A percentile compares a stretch with the other conserved stretches of the same genome.
Evolutionary conservation across 345 rosid genomes (phyloP).

Genomic region (Hirschfeldia incana): DNA sequence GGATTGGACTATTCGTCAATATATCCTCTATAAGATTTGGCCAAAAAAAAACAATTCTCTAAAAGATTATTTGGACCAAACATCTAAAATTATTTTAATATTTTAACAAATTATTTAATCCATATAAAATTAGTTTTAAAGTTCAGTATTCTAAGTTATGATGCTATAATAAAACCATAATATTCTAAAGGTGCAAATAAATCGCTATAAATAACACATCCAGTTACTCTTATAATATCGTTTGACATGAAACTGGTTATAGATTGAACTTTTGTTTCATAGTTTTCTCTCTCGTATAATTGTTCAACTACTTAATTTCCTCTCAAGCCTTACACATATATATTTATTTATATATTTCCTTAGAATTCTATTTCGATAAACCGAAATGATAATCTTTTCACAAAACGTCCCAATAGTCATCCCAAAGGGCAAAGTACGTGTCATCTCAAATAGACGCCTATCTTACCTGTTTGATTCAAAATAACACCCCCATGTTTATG

Average conservation of each 20-base stretch:
- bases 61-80: background rate
- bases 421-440: slow-evolving; percentile 22
- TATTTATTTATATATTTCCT: background rate
- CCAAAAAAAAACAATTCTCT: background rate
- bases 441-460: slow-evolving; percentile 16
- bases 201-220: background rate
- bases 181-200: background rate
- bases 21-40: background rate
- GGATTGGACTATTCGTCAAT: background rate
- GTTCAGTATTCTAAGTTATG: no score
- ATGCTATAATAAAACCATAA: background rate
- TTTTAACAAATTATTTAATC: background rate
- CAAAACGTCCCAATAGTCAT: slow-evolving; percentile 26
- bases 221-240: background rate
- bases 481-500: background rate
- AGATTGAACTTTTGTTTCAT: background rate
- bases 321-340: background rate
- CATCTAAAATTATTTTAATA: background rate
- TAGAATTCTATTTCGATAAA: background rate
- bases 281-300: background rate
- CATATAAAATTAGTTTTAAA: no score
- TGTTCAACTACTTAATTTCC: slow-evolving; percentile 3
- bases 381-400: background rate
- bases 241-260: background rate
- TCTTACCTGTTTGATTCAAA: background rate